phyloP scores from a whole-genome alignment of 192 early-diverging fungal species.

The Rhizoclosmatium globosum region DNA sequence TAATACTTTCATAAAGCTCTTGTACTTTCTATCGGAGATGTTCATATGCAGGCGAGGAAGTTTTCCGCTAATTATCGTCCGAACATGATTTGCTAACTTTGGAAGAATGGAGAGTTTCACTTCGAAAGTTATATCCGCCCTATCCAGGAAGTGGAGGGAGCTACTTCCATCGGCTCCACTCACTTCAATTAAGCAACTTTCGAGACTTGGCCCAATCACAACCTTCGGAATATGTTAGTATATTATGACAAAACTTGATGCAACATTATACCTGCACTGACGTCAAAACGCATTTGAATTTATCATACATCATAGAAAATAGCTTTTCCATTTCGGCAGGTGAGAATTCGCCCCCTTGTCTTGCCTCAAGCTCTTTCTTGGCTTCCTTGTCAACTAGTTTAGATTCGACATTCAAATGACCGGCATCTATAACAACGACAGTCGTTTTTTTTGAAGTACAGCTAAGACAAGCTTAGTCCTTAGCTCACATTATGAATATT shows the following conservation, averaged over 20 bases:
- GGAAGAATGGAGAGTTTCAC: conserved; percentile 87
- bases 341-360: conserved; percentile 67
- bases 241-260: conserved; percentile 21
- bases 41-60: conserved; percentile 87
- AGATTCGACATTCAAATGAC: conserved; percentile 88
- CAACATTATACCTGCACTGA: conserved; percentile 73
- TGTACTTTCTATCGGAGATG: conserved; percentile 94
- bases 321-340: conserved; percentile 76
- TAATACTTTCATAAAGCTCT: conserved; percentile 82
- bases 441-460: conserved; percentile 62
- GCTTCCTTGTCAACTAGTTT: conserved; percentile 77
- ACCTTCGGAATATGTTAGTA: conserved; percentile 45
- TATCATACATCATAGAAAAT: conserved; percentile 87
- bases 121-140: conserved; percentile 83
- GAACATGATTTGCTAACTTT: conserved; percentile 75
- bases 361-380: conserved; percentile 73
- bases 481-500: background rate
- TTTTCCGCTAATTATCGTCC: conserved; percentile 79
- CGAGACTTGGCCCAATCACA: conserved; percentile 78
- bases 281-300: conserved; percentile 82
- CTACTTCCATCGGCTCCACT: conserved; percentile 59
- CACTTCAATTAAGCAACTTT: conserved; percentile 75
- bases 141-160: conserved; percentile 85
- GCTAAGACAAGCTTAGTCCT: conserved; percentile 34
- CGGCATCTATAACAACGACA: conserved; percentile 90